Evolutionary conservation across 148 eudicot species (phyloP), one percentile per base, ranked within the genome.

Genomic region (Amaranthus cruentus): DNA sequence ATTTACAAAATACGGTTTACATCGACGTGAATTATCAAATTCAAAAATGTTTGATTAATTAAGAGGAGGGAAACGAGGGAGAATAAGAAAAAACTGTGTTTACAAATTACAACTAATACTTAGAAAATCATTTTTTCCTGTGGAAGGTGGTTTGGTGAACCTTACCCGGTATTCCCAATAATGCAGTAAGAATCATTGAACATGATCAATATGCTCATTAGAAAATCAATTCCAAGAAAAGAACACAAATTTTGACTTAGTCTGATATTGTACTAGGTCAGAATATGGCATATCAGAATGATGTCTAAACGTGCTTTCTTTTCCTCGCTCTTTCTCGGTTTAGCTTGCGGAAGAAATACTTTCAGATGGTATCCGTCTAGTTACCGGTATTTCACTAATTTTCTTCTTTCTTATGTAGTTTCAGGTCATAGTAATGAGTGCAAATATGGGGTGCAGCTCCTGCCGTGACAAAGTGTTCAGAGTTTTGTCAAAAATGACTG

Each of bases 401-500:
- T 58, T 67, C 18, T 7, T 47, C 5, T 46, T 2, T 72, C 2
- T 38, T 62, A 10, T 52, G 61, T 79, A 88, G 91, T 82, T 84
- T 77, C 91, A 88, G 79, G 87, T 88, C 54, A 61, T 88, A 28
- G 87, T 88, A 49, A 68, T 88, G 81, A 81, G 61, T 64, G 87
- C 82, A 71, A 82, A 80, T 64, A 72, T 84, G 81, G 71, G 87
- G 69, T 85, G 91, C 10, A 54, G 68, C 62, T 74, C 75, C n/a
- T 84, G 91, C 61, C 75, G 85, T n/a, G 70, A 76, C 15, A 73
- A 80, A 75, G 84, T 84, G 49, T 84, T 75, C 55, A 76, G 65
- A 50, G 53, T 84, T 50, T 43, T 84, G 71, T 76, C 87, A 5
- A 88, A 77, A 77, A 82, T 88, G 72, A 83, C 56, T 0, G 88